Conservation (phyloP, 148 eudicot species). For the Chenopodium suecicum region DNA sequence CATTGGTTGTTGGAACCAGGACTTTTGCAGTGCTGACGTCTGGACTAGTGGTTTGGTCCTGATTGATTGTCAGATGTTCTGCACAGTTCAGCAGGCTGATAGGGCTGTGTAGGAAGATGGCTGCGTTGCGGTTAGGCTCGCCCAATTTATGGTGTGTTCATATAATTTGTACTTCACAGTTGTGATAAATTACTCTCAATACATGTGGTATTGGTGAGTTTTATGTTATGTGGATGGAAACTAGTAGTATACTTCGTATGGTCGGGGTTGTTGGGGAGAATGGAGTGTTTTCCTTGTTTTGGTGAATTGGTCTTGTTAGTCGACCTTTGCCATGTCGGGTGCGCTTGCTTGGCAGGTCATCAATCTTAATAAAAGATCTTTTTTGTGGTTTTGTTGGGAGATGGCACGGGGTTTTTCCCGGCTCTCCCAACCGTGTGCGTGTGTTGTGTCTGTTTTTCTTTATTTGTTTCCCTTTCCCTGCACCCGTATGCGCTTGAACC, state of each 20-base stretch:
- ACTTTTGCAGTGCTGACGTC: too few relatives aligned
- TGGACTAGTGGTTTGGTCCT: too few relatives aligned
- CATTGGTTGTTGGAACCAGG: too few relatives aligned
- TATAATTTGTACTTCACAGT: too few relatives aligned
- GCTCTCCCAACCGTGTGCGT: slow-evolving; percentile 44
- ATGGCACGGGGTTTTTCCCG: slow-evolving; percentile 67
- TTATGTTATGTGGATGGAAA: neutral
- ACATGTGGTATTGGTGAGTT: neutral
- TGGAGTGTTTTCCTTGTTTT: neutral
- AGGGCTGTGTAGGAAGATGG: neutral
- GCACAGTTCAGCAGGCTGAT: too few relatives aligned
- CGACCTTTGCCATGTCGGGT: slow-evolving; percentile 52
- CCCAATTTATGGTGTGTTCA: too few relatives aligned
- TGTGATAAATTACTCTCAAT: too few relatives aligned
- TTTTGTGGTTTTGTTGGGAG: slow-evolving; percentile 41
- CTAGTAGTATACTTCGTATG: neutral
- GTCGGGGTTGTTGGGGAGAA: neutral
- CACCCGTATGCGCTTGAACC: neutral
- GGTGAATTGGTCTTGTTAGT: slow-evolving; percentile 18
- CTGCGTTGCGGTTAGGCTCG: neutral
- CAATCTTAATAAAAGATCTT: slow-evolving; percentile 18
- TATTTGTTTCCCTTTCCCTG: neutral
- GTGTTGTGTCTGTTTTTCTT: neutral
- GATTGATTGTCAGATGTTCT: too few relatives aligned
- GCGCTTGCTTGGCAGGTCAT: slow-evolving; percentile 53